These are phyloP conservation scores for Daedaleopsis sinensis DNA, from an alignment of 768 basidiomycete species.

Conservation along the genomic window DNA sequence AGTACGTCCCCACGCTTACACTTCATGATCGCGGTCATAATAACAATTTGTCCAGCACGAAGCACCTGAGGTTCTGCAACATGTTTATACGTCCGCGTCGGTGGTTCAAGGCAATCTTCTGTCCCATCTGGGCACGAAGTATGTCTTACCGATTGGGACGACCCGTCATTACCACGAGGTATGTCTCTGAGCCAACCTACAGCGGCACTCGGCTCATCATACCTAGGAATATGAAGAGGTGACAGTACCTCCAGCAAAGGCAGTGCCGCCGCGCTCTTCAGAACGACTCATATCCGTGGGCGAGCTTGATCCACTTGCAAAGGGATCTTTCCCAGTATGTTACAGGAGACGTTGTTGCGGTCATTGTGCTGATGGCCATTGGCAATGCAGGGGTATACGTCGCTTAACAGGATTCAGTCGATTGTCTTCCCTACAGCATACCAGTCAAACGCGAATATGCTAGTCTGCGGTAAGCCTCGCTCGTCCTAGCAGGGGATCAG, in stretches of 20 bases:
- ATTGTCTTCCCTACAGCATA: slow-evolving; percentile 94
- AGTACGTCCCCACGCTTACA: slow-evolving; percentile 39
- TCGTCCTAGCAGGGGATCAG: background rate
- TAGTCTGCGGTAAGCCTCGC: slow-evolving; percentile 74
- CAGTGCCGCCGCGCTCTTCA: slow-evolving; percentile 67
- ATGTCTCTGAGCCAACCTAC: slow-evolving; percentile 12
- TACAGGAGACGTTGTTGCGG: background rate
- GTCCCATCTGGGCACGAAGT: slow-evolving; percentile 75
- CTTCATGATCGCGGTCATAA: background rate
- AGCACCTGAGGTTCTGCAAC: slow-evolving; percentile 70
- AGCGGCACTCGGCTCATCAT: slow-evolving; percentile 6
- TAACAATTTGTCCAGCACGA: slow-evolving; percentile 42
- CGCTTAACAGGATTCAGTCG: slow-evolving; percentile 93
- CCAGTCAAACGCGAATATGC: slow-evolving; percentile 93
- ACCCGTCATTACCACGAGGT: slow-evolving; percentile 70
- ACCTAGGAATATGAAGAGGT: slow-evolving; percentile 89
- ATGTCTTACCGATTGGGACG: slow-evolving; percentile 85
- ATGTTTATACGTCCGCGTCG: slow-evolving; percentile 81
- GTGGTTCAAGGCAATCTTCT: slow-evolving; percentile 63
- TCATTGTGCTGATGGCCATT: background rate
- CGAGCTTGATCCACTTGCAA: slow-evolving; percentile 76
- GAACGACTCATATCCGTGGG: slow-evolving; percentile 74
- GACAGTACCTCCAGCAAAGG: slow-evolving; percentile 79
- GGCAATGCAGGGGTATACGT: slow-evolving; percentile 71
- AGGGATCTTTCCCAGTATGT: slow-evolving; percentile 83